Evolutionary conservation across 345 rosid species (phyloP), one percentile per base, ranked within the genome.

Genomic region (Litchi chinensis): DNA sequence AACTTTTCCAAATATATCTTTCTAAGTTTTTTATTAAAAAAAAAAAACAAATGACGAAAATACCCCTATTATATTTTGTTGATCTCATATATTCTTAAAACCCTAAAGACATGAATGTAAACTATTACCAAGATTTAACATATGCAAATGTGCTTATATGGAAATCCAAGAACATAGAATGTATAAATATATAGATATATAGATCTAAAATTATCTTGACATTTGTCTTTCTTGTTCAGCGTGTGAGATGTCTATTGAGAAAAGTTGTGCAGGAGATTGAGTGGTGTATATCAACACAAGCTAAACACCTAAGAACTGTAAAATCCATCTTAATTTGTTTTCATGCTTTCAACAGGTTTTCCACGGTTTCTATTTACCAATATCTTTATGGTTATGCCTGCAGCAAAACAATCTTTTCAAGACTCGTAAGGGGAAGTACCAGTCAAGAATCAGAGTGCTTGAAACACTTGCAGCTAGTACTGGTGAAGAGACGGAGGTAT

Each of bases 211-310:
- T 26, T 26, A 26, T 26, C 28, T 26, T 26, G 28, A 26, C 28
- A 1, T 26, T 26, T 26, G 28, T 26, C 28, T 26, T 26, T 26
- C 1, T 26, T 26, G 28, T 26, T 26, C 28, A 26, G 28, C 28
- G 28, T 26, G 28, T 26, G 28, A 1, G 1, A 26, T 26, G 28
- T 26, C 1, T 26, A 26, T 26, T 26, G 74, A 90, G 97, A 76
- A 94, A 91, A 86, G 97, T 93, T 5, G 97, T 91, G 77, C 99
- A 88, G 82, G 98, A 96, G 91, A 94, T 96, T 71, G 99, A 92
- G 83, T 84, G 97, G 19, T 94, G 98, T 2, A 91, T 96, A 85
- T 91, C 99, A 76, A 96, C 99, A 77, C 99, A 96, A 87, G 94
- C 98, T 56, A 97, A 94, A 39, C 98, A 93, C 80, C 80, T 96